phyloP scores from a whole-genome alignment of 2,329 filamentous ascomycete species.

The Thermoascus crustaceus region DNA sequence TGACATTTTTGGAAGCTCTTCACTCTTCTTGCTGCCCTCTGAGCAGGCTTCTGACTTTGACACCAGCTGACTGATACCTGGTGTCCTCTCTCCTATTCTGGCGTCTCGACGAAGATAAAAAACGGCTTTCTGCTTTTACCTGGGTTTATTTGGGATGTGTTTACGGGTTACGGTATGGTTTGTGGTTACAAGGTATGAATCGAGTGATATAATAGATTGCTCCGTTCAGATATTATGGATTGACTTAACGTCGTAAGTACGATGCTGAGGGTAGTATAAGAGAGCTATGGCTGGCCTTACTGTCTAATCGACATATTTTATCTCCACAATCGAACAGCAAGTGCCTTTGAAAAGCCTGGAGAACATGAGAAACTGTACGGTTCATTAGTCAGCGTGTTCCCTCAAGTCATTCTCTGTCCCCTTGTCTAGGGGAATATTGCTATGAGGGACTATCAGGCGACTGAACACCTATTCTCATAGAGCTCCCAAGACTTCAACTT shows the following conservation, averaged over 20 bases:
- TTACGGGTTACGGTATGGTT: not conserved
- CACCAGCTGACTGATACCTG: not conserved
- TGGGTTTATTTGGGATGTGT: not conserved
- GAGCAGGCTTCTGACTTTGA: not conserved
- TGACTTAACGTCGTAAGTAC: no score
- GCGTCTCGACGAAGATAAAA: constrained; percentile 1
- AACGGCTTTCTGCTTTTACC: not conserved
- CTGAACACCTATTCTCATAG: not conserved
- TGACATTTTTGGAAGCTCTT: not conserved
- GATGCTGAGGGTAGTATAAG: no score
- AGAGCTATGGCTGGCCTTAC: no score
- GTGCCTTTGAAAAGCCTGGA: no score
- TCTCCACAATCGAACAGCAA: no score
- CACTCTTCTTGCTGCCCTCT: not conserved
- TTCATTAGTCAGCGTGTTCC: no score
- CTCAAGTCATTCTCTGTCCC: no score
- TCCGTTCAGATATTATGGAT: no score
- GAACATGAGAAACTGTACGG: no score
- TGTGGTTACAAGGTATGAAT: no score
- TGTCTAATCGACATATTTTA: no score
- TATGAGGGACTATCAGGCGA: not conserved
- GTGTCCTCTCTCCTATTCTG: not conserved
- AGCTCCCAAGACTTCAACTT: not conserved
- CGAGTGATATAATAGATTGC: no score
- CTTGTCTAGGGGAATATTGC: not conserved